phyloP scores from a whole-genome alignment of 257 asterid genomes.

The Solanum rostratum region DNA sequence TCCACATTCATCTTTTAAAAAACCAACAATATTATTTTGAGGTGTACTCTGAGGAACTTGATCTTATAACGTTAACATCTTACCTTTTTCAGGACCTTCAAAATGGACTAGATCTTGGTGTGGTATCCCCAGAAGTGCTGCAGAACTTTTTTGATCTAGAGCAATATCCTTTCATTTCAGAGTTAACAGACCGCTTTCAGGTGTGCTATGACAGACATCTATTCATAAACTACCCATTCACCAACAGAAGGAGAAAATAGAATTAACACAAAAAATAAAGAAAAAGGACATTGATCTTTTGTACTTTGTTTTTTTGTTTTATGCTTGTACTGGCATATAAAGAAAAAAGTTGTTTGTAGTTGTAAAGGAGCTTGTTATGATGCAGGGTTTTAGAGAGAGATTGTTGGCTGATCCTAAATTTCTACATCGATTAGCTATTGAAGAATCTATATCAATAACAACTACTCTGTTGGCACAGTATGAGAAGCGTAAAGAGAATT shows the following conservation, averaged over 20 bases:
- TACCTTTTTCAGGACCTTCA: conserved; percentile 64
- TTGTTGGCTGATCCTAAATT: conserved; percentile 93
- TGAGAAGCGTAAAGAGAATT: conserved; percentile 73
- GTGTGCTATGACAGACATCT: conserved; percentile 16
- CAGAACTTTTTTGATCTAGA: conserved; percentile 88
- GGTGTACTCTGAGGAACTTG: background rate
- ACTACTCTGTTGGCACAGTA: conserved; percentile 89
- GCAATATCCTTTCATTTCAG: conserved; percentile 68
- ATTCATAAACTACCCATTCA: background rate
- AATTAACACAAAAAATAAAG: background rate
- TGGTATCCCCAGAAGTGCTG: conserved; percentile 90
- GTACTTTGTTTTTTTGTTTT: background rate
- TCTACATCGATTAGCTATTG: conserved; percentile 80
- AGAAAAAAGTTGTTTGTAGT: background rate
- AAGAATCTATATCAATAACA: conserved; percentile 87
- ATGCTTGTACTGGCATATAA: background rate
- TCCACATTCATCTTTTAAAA: no score
- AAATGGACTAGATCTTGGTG: conserved; percentile 88
- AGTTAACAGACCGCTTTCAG: conserved; percentile 68
- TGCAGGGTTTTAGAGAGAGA: conserved; percentile 94
- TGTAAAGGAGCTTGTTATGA: conserved; percentile 1
- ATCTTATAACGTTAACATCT: background rate
- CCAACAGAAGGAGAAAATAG: background rate
- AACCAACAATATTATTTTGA: background rate
- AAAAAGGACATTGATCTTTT: background rate